phyloP scores from a whole-genome alignment of 1,284 basidiomycete species.

The Cryptococcus hybrid region DNA sequence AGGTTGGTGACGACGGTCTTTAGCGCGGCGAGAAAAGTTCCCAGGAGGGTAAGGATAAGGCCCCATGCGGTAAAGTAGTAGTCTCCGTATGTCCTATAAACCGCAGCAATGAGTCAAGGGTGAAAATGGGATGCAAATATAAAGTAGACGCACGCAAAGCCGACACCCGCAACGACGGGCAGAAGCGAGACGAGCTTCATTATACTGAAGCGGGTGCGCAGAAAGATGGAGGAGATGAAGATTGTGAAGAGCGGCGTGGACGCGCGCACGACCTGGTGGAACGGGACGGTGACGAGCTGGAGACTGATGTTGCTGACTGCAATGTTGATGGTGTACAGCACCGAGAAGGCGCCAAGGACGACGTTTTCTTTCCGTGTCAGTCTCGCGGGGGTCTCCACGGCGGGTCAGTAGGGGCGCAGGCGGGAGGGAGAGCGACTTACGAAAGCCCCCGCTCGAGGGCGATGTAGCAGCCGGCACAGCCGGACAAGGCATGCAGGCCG shows the following conservation, averaged over 20 bases:
- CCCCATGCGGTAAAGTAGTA: slow-evolving; percentile 83
- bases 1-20: slow-evolving; percentile 88
- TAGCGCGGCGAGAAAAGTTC: slow-evolving; percentile 81
- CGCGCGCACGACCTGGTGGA: slow-evolving; percentile 93
- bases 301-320: slow-evolving; percentile 87
- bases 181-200: slow-evolving; percentile 70
- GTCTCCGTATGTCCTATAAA: slow-evolving; percentile 76
- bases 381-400: slow-evolving; percentile 11
- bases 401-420: too few species aligned
- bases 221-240: slow-evolving; percentile 60
- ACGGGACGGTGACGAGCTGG: slow-evolving; percentile 83
- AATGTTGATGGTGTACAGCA: slow-evolving; percentile 88
- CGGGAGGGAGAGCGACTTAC: slow-evolving; percentile 34
- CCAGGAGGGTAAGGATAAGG: slow-evolving; percentile 77
- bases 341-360: slow-evolving; percentile 72
- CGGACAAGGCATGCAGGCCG: slow-evolving; percentile 79
- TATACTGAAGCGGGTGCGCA: slow-evolving; percentile 47
- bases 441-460: slow-evolving; percentile 62
- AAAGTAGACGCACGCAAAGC: slow-evolving; percentile 73
- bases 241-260: slow-evolving; percentile 88
- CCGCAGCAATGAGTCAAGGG: not conserved
- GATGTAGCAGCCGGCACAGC: slow-evolving; percentile 71
- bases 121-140: not conserved
- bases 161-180: slow-evolving; percentile 87
- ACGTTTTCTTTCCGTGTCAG: slow-evolving; percentile 60